Conservation (phyloP, 2,329 filamentous ascomycete genomes). For the Chalara sp. region DNA sequence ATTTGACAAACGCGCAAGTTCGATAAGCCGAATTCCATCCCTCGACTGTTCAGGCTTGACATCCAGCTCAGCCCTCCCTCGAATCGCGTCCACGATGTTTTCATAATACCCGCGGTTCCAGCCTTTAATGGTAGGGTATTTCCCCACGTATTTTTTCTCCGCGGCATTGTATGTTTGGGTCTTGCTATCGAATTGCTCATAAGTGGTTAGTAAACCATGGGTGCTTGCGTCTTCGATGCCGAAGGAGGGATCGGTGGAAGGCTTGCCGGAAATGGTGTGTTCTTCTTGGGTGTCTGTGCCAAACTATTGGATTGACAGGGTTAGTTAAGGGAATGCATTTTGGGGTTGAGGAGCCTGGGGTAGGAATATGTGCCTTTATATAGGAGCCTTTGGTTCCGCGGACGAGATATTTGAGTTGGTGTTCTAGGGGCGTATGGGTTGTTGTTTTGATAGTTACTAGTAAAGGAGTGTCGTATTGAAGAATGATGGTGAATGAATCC, state of each 20-base stretch:
- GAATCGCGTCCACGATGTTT: conserved; percentile 33
- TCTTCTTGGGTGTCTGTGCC: conserved; percentile 31
- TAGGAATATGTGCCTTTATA: conserved; percentile 23
- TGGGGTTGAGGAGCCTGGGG: not conserved
- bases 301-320: not conserved
- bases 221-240: conserved; percentile 31
- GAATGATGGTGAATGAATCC: conserved; percentile 29
- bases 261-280: conserved; percentile 24
- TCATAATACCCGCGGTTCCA: conserved; percentile 35
- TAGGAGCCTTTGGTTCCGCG: conserved; percentile 30
- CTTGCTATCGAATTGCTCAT: conserved; percentile 27
- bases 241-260: conserved; percentile 25
- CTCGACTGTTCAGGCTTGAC: conserved; percentile 33
- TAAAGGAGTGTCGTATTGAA: conserved; percentile 29
- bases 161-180: conserved; percentile 26
- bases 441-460: conserved; percentile 29
- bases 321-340: not conserved
- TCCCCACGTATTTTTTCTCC: conserved; percentile 29
- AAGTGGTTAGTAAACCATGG: conserved; percentile 33
- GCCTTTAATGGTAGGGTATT: conserved; percentile 33
- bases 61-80: conserved; percentile 30
- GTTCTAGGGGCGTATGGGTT: conserved; percentile 23
- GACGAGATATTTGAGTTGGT: conserved; percentile 27
- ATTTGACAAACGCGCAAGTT: conserved; percentile 35
- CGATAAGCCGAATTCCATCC: conserved; percentile 33